Conservation (phyloP, 768 basidiomycete genomes). For the Lactarius psammicola region DNA sequence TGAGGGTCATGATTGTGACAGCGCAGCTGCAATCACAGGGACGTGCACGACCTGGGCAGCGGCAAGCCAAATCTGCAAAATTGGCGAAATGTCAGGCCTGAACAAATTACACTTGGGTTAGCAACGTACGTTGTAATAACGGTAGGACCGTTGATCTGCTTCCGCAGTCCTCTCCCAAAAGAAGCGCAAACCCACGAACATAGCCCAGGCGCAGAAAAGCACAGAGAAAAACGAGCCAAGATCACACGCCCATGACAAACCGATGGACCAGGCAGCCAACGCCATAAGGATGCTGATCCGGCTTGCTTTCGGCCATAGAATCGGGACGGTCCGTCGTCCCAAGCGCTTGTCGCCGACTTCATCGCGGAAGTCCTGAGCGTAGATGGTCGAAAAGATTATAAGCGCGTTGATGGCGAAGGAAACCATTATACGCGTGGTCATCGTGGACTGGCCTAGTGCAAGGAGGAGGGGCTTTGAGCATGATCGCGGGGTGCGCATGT, state of each 20-base stretch:
- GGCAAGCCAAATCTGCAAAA: conserved; percentile 13
- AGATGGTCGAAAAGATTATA: conserved; percentile 40
- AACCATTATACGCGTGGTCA: conserved; percentile 3
- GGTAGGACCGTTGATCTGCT: conserved; percentile 33
- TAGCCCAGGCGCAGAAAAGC: conserved; percentile 25
- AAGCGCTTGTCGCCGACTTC: conserved; percentile 34
- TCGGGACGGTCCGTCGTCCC: conserved; percentile 37
- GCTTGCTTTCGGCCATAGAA: conserved; percentile 26
- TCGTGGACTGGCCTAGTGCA: neutral
- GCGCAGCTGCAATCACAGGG: conserved; percentile 5
- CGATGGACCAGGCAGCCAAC: conserved; percentile 31
- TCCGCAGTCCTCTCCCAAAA: conserved; percentile 19
- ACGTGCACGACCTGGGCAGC: conserved; percentile 18
- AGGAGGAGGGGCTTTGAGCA: neutral
- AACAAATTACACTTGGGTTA: neutral
- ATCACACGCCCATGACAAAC: conserved; percentile 28
- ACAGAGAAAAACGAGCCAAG: conserved; percentile 21
- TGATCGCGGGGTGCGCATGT: neutral
- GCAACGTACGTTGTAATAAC: conserved; percentile 34
- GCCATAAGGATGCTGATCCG: conserved; percentile 30
- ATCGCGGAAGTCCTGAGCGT: conserved; percentile 40
- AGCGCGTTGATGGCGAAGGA: conserved; percentile 33
- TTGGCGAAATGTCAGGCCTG: neutral
- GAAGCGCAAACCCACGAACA: conserved; percentile 30
- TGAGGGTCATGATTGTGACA: neutral